A percentile compares a stretch with the other conserved stretches of the same genome.
These are phyloP conservation scores for Ballota nigra DNA, from an alignment of 257 asterid genomes.

Conservation along the genomic window DNA sequence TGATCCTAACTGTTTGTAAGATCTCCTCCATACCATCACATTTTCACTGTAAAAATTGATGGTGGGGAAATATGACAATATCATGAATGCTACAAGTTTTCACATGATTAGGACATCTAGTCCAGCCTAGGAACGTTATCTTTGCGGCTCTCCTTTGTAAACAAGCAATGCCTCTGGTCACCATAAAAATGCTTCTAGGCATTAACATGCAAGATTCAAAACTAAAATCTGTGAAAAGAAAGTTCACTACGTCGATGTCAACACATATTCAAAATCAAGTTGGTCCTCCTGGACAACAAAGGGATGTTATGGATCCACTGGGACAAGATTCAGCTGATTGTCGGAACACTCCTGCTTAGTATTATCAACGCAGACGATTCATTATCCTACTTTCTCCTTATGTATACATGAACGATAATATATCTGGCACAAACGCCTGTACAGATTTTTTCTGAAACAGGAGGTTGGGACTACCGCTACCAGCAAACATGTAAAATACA, in stretches of 20 bases:
- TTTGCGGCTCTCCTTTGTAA: not conserved
- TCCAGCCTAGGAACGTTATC: not conserved
- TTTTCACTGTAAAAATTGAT: not conserved
- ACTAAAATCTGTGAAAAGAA: not conserved
- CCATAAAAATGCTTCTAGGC: not conserved
- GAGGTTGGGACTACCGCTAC: not conserved
- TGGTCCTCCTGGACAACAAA: conserved; percentile 1
- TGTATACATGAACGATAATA: not conserved
- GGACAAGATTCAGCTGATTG: not conserved
- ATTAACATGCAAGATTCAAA: not conserved
- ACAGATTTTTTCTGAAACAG: not conserved
- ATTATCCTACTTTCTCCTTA: not conserved
- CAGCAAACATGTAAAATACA: not conserved
- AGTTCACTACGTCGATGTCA: not conserved
- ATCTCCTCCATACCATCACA: not conserved
- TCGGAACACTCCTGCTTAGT: not conserved
- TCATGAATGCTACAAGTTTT: not conserved
- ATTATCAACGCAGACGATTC: not conserved
- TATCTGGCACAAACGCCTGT: not conserved
- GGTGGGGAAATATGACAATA: too few relatives aligned
- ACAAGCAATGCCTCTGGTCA: not conserved
- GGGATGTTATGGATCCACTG: conserved; percentile 8
- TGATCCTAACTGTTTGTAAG: conserved; percentile 2
- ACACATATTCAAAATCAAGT: not conserved
- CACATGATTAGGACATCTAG: not conserved